Base-by-base conservation (phyloP, 177 flowering plant species). In the Vitis hybrid region DNA sequence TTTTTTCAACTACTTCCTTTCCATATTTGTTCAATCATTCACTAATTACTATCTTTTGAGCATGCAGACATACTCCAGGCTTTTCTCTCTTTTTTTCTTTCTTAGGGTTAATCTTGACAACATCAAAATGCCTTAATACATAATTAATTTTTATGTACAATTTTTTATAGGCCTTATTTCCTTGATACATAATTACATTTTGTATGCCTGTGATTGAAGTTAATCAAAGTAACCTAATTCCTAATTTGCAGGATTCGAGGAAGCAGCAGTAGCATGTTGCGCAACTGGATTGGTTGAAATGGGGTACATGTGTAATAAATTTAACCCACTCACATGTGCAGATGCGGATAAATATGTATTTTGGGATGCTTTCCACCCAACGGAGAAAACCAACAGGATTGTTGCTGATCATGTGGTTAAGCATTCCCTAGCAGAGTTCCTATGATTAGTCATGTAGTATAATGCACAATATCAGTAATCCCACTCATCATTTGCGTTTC, bases 291-390 rank as follows among this genome's bases (percentile, higher is more conserved):
- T 67, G 66, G 81, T 84, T n/a, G 97, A 93, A 86, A 83, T 90
- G 92, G 79, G 95, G 6, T 90, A 79, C 69, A 5, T 83, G 79
- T 93, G 97, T 66, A 66, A 84, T 70, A 70, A 64, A 61, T 71
- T 15, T 22, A 85, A 69, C 61, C 89, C 83, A 3, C 79, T 83
- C 60, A 91, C 98, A 7, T 93, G 98, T 69, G 48, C 59, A 14
- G 90, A 91, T 71, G 97, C 97, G 0, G 79, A 59, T 63, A 86
- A 83, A 66, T 91, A 85, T 51, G 88, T 90, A 12, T 92, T 92
- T 67, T 92, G 96, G 97, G 98, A 92, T 75, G 70, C 98, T 58
- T 91, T 93, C 72, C 98, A 93, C 60, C 94, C 94, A 2, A 81
- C 94, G 0, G 94, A 93, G 79, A 87, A 80, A 70, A 78, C 93